Evolutionary conservation across 768 basidiomycete species (phyloP).

Genomic region (Pleurotus platypus): DNA sequence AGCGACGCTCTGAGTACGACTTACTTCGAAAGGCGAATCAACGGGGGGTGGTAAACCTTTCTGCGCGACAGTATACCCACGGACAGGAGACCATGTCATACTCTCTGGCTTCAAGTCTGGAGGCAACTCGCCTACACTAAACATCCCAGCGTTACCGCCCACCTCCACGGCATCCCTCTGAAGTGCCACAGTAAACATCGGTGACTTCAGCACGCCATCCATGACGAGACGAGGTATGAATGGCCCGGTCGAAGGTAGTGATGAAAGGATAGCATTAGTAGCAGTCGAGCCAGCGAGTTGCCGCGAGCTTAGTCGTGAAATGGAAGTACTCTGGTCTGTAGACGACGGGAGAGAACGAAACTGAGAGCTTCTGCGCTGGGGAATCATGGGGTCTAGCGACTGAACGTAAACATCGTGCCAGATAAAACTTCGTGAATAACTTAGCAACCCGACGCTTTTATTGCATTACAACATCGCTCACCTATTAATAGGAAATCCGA

Average conservation of each 20-base stretch:
- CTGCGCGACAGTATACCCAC: slow-evolving; percentile 45
- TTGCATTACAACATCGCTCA: slow-evolving; percentile 15
- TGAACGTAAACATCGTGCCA: slow-evolving; percentile 5
- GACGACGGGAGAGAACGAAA: not conserved
- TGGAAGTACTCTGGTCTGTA: not conserved
- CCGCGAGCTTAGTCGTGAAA: slow-evolving; percentile 5
- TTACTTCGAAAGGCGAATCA: slow-evolving; percentile 59
- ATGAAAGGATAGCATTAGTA: slow-evolving; percentile 32
- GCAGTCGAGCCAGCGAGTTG: slow-evolving; percentile 16
- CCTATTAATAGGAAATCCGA: slow-evolving; percentile 77
- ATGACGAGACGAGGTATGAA: slow-evolving; percentile 44
- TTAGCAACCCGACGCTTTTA: not conserved
- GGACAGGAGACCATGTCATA: slow-evolving; percentile 65
- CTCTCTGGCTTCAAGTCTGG: slow-evolving; percentile 38
- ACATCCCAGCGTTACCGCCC: slow-evolving; percentile 63
- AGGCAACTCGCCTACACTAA: slow-evolving; percentile 69
- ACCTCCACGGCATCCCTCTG: slow-evolving; percentile 68
- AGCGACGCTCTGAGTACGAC: slow-evolving; percentile 11
- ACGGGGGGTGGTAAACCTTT: slow-evolving; percentile 54
- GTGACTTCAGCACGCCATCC: slow-evolving; percentile 28
- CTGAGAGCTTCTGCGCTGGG: not conserved
- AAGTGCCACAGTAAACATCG: slow-evolving; percentile 56
- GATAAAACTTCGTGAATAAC: not conserved
- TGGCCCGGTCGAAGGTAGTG: slow-evolving; percentile 40
- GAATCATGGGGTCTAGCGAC: slow-evolving; percentile 1